Evolutionary conservation across 83 land plant genomes (phyloP).

Genomic region (Thuja plicata): DNA sequence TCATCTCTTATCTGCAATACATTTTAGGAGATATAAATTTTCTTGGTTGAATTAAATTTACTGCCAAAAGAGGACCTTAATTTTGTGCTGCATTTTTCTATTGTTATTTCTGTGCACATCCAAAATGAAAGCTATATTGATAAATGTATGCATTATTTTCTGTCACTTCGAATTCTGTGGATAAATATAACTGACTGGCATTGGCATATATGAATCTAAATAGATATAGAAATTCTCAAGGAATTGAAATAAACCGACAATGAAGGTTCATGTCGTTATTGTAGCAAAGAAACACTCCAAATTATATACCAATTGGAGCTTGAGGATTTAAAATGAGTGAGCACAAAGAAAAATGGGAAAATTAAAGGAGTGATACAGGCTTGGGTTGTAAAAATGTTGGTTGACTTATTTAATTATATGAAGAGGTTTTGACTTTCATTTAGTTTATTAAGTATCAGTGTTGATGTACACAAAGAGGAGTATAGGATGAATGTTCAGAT

Average conservation of each 20-base stretch:
- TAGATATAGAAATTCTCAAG: neutral
- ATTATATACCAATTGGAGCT: neutral
- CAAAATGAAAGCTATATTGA: neutral
- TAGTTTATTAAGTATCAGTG: neutral
- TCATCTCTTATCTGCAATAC: neutral
- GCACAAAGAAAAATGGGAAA: neutral
- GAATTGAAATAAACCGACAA: neutral
- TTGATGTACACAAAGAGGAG: neutral
- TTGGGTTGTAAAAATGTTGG: neutral
- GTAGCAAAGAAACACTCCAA: too few relatives aligned
- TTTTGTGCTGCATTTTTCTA: neutral
- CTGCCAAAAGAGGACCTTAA: neutral
- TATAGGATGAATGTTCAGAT: neutral
- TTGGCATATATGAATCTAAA: neutral
- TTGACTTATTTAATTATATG: neutral
- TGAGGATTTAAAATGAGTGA: neutral
- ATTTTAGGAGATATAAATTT: neutral
- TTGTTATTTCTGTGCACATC: neutral
- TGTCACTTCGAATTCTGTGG: neutral
- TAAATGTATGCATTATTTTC: neutral
- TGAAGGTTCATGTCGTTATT: neutral
- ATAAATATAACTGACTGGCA: too few relatives aligned
- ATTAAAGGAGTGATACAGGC: neutral
- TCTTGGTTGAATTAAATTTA: neutral
- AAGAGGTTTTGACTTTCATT: neutral